Base-by-base conservation (phyloP, 805 yeast genomes). In the Metschnikowia reukaufii region DNA sequence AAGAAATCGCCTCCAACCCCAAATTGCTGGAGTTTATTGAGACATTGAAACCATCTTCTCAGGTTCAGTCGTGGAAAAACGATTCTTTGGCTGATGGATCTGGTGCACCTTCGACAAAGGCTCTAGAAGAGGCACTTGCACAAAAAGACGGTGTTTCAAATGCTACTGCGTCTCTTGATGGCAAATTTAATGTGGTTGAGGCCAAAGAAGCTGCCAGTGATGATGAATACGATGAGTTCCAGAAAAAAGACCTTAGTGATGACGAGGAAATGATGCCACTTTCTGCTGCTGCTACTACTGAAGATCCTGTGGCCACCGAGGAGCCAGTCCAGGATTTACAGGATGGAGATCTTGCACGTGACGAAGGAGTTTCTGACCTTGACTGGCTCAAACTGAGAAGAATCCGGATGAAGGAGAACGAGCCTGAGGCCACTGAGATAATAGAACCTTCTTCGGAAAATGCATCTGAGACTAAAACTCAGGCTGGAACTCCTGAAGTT, bases 311-410 rank as follows among this genome's bases (percentile, higher is more conserved):
- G n/a, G n/a, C n/a, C n/a, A n/a, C 50, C 39, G 48, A 50, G 5
- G 54, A 52, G 1, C 20, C 40, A 17, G 32, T 10, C 7, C 49
- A 46, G 17, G 59, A 50, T 21, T 35, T 20, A 3, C 13, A 31
- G 13, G 47, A 41, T 6, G 44, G 12, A 4, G 56, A 55, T 1
- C 44, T 67, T 4, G 82, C 79, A 6, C 67, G 67, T 30, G 79
- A 81, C 55, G 80, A 76, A 47, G 67, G 58, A 12, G 74, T 86
- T 12, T 77, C 90, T 12, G 96, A 91, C 68, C 66, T 87, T 43
- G 96, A 91, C 47, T 91, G 98, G 98, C 76, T 91, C 50, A 82
- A 83, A 59, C 78, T 77, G 56, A 82, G 87, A 64, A 78, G 94
- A 65, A 79, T 76, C 18, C 79, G 94, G 61, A 87, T 91, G 59